Base-by-base conservation (phyloP, 2,329 filamentous ascomycete species). In the Phyllosticta ampelicida region DNA sequence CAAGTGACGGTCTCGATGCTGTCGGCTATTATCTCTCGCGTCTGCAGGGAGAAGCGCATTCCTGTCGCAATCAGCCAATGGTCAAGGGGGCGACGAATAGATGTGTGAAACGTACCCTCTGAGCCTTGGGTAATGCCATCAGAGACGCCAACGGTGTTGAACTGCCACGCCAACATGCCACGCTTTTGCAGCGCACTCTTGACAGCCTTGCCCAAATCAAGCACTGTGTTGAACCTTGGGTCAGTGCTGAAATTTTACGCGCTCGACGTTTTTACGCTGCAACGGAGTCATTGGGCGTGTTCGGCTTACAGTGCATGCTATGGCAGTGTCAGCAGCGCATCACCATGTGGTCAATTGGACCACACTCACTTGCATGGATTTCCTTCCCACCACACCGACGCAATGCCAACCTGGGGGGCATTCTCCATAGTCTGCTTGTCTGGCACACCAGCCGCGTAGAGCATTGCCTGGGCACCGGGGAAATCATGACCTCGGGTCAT, bases 341-440 rank as follows among this genome's bases (percentile, higher is more conserved):
- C 49, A 16, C 11, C 9, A 44, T 9, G 9, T 20, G 9, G 10
- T 13, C 52, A 48, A 28, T n/a, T 44, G 53, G 54, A 19, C 18
- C 29, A 80, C 85, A 80, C 85, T 75, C 73, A 89, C 86, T 96
- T 96, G 83, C 91, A 96, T 44, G 92, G 89, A 70, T 96, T 96
- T 26, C 92, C 92, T 74, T 96, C 90, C 91, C 91, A 97, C 91
- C 91, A 96, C 4, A 96, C 89, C 5, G 87, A 90, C 8, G 90
- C 87, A 68, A 96, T 84, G 60, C 92, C 92, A 23, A 97, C 88
- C 63, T 97, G 92, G 11, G 92, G 89, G 56, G 87, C 87, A 59
- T 81, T 92, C 74, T 92, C 91, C 89, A 97, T 95, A 67, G 86
- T 84, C 58, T 94, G 79, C 66, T 84, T 80, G 68, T 90, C 83